Percentiles rank a stretch among this genome's conserved stretches.
phyloP scores from a whole-genome alignment of 225 moss, liverwort and hornwort species.

The Anthoceros angustus region DNA sequence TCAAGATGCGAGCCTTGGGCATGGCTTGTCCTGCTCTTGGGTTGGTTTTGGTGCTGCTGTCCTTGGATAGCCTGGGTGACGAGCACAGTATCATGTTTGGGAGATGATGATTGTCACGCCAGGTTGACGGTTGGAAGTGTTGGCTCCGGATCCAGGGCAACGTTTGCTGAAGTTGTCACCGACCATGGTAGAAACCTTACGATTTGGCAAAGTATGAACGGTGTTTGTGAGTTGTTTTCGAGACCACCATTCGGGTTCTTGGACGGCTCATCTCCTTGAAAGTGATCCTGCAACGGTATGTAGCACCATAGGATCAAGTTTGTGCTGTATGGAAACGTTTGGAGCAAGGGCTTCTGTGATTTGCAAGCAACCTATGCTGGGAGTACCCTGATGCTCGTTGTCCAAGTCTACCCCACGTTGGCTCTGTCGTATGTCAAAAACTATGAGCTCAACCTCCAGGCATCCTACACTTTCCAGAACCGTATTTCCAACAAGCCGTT shows the following conservation, averaged over 20 bases:
- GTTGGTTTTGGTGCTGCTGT: not conserved
- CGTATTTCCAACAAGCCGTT: too few relatives aligned
- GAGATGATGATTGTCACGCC: conserved; percentile 6
- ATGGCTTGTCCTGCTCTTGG: not conserved
- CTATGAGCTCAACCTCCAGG: too few relatives aligned
- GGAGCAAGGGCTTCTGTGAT: not conserved
- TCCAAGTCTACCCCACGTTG: too few relatives aligned
- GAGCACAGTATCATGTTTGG: not conserved
- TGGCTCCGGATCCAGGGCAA: conserved; percentile 60
- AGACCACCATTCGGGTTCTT: conserved; percentile 86
- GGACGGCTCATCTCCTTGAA: conserved; percentile 87
- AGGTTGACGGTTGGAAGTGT: conserved; percentile 95
- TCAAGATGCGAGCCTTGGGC: too few relatives aligned
- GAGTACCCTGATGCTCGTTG: too few relatives aligned
- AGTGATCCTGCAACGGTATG: conserved; percentile 60
- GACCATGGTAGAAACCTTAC: conserved; percentile 74
- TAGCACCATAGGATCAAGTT: conserved; percentile 4
- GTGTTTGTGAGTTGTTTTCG: conserved; percentile 37
- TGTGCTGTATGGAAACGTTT: not conserved
- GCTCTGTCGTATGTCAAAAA: too few relatives aligned
- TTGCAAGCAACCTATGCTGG: conserved; percentile 73
- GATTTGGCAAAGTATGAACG: conserved; percentile 45
- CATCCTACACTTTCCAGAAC: too few relatives aligned
- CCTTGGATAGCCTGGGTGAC: not conserved
- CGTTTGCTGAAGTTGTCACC: conserved; percentile 57